A percentile compares a stretch with the other conserved stretches of the same genome.
These are phyloP conservation scores for Apiospora malaysiana DNA, from an alignment of 2,329 filamentous ascomycete species.

Conservation along the genomic window DNA sequence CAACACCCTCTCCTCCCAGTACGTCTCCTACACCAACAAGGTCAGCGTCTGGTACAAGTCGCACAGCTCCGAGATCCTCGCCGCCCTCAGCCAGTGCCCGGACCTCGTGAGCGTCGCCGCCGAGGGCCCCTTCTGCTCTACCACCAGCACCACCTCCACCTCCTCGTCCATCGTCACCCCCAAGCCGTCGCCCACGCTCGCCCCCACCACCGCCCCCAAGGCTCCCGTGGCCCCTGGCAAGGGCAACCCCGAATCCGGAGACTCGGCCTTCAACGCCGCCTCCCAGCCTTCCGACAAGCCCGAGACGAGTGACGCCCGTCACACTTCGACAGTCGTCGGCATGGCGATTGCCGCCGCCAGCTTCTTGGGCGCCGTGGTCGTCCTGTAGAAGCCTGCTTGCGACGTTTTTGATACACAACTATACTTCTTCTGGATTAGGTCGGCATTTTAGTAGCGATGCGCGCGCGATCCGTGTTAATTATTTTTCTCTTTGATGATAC, in stretches of 20 bases:
- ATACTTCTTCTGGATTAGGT: not conserved
- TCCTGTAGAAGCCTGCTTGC: conserved; percentile 23
- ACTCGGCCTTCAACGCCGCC: conserved; percentile 1
- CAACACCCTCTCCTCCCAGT: conserved; percentile 30
- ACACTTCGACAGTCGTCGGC: conserved; percentile 23
- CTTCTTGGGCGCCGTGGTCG: conserved; percentile 31
- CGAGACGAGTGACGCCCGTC: not conserved
- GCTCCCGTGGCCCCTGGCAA: not conserved
- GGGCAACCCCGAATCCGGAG: not conserved
- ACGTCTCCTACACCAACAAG: conserved; percentile 30
- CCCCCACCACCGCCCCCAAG: not conserved
- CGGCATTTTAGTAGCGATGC: not conserved
- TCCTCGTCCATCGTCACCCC: not conserved
- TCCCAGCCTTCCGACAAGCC: not conserved
- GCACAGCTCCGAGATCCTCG: conserved; percentile 30
- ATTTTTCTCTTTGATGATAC: conserved; percentile 13
- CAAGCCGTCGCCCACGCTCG: not conserved
- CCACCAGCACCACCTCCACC: conserved; percentile 22
- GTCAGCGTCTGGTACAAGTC: conserved; percentile 31
- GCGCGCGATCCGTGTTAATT: not conserved
- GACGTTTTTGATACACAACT: not conserved
- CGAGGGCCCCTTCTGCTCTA: conserved; percentile 30
- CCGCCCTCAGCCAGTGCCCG: conserved; percentile 30
- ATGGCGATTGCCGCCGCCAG: conserved; percentile 30
- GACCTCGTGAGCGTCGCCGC: conserved; percentile 24